These are phyloP conservation scores for Rasamsonia emersonii DNA, from an alignment of 2,329 filamentous ascomycete species.

Conservation along the genomic window DNA sequence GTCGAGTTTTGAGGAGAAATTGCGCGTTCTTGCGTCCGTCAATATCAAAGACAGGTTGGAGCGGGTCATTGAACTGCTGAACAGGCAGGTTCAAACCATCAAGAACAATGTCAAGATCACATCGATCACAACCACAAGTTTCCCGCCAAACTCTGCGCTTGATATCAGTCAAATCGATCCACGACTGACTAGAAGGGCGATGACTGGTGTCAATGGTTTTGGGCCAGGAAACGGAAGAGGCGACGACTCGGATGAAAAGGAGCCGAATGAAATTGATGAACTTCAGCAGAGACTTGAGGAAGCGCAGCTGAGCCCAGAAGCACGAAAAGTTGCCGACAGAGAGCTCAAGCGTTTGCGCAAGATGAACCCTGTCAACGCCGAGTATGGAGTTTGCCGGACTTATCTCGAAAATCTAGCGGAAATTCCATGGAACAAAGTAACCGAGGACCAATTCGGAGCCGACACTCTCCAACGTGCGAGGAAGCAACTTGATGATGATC, in stretches of 20 bases:
- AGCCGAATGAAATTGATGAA: constrained; percentile 83
- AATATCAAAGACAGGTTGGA: constrained; percentile 70
- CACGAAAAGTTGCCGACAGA: constrained; percentile 79
- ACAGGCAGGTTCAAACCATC: constrained; percentile 71
- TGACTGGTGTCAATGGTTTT: constrained; percentile 36
- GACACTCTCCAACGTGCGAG: constrained; percentile 71
- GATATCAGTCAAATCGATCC: constrained; percentile 46
- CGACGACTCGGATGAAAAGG: constrained; percentile 60
- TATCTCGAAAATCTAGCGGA: constrained; percentile 92
- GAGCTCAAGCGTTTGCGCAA: constrained; percentile 83
- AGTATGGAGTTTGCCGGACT: constrained; percentile 87
- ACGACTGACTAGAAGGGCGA: constrained; percentile 33
- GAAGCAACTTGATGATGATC: constrained; percentile 88
- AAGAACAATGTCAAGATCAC: constrained; percentile 84
- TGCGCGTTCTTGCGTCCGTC: constrained; percentile 73
- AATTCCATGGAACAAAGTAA: constrained; percentile 81
- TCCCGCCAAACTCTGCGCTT: constrained; percentile 52
- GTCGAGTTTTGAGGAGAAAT: constrained; percentile 79
- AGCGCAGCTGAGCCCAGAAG: constrained; percentile 73
- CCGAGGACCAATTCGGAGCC: constrained; percentile 74
- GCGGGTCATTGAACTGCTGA: constrained; percentile 74
- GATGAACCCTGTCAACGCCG: constrained; percentile 93
- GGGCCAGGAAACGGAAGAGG: constrained; percentile 36
- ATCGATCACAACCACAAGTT: constrained; percentile 58
- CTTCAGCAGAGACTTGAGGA: constrained; percentile 78